Conservation (phyloP, 1,284 basidiomycete genomes). For the Wallemia ichthyophaga region DNA sequence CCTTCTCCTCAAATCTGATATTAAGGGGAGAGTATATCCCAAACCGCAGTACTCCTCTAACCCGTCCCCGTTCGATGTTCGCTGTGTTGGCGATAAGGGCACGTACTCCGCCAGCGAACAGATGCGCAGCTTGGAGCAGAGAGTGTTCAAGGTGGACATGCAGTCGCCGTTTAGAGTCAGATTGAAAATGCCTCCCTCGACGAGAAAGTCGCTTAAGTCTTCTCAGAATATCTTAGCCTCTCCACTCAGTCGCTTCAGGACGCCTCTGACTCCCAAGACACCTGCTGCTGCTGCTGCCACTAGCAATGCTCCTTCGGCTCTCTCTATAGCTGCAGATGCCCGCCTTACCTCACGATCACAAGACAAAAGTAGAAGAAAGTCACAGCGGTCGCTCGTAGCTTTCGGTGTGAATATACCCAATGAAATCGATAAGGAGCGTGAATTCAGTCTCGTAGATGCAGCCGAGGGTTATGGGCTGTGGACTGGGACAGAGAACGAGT, state of each 20-base stretch:
- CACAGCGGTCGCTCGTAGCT: neutral
- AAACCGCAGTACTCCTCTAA: neutral
- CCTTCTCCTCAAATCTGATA: neutral
- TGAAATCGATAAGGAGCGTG: neutral
- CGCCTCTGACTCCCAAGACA: too few species aligned
- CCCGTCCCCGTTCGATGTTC: neutral
- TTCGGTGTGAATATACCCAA: neutral
- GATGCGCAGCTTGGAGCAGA: neutral
- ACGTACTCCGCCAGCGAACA: neutral
- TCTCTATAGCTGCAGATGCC: neutral
- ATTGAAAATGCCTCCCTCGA: neutral
- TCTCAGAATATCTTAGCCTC: neutral
- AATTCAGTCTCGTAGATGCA: neutral
- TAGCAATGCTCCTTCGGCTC: neutral
- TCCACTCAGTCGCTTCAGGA: too few species aligned
- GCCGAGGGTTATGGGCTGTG: neutral
- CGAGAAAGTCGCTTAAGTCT: neutral
- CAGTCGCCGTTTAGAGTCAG: neutral
- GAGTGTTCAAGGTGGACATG: neutral
- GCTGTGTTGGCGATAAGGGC: neutral
- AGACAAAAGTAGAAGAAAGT: neutral
- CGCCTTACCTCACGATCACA: neutral
- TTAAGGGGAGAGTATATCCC: neutral
- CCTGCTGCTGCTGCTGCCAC: too few species aligned
- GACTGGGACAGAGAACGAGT: neutral